A percentile compares a stretch with the other conserved stretches of the same genome.
Conservation (phyloP, 2,329 filamentous ascomycete species). For the Aspergillus eucalypticola region DNA sequence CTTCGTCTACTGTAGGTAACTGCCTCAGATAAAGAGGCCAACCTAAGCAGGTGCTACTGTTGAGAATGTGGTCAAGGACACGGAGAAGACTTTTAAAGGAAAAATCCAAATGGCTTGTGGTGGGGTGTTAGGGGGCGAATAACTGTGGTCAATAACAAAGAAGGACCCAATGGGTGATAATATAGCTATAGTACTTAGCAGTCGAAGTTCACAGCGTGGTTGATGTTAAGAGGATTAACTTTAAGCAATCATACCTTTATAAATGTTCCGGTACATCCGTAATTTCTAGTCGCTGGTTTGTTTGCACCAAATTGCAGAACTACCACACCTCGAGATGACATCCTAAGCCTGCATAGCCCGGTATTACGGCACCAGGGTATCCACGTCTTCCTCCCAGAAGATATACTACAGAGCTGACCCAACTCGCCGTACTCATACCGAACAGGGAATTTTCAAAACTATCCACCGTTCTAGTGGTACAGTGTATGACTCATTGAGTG, state of each 20-base stretch:
- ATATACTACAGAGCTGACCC: neutral
- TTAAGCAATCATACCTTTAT: neutral
- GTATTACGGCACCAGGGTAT: slow-evolving; percentile 11
- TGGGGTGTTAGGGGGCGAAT: too few species aligned
- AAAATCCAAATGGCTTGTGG: too few species aligned
- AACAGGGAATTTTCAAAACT: slow-evolving; percentile 1
- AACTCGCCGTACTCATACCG: slow-evolving; percentile 22
- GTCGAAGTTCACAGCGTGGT: too few species aligned
- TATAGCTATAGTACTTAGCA: neutral
- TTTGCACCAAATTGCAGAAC: too few species aligned
- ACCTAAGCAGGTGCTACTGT: too few species aligned
- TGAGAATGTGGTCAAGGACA: too few species aligned
- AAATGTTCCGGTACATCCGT: neutral
- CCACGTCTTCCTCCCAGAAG: neutral
- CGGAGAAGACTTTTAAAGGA: too few species aligned
- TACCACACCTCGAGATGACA: neutral
- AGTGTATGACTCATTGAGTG: neutral
- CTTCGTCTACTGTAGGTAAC: neutral
- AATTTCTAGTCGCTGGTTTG: neutral
- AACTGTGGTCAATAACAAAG: too few species aligned
- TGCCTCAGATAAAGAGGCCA: neutral
- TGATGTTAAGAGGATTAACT: too few species aligned
- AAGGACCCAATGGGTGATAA: too few species aligned
- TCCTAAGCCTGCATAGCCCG: slow-evolving; percentile 7
- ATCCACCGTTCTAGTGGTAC: too few species aligned